phyloP scores from a whole-genome alignment of 495 filamentous ascomycete genomes.

The Penicillium canescens region DNA sequence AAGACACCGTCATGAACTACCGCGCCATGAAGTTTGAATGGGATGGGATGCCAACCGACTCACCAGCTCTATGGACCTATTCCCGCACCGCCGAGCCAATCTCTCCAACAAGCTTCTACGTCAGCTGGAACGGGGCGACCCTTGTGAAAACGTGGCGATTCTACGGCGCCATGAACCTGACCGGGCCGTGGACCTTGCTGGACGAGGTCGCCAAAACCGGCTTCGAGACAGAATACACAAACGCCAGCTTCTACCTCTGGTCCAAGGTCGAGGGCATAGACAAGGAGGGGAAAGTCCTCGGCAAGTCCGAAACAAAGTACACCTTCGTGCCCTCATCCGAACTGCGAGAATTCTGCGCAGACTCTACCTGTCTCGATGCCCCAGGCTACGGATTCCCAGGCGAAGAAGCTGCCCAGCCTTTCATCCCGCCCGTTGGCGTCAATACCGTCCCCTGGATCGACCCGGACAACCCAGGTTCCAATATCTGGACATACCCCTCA shows the following conservation, averaged over 20 bases:
- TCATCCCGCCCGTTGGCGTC: slow-evolving; percentile 36
- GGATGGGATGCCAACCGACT: slow-evolving; percentile 44
- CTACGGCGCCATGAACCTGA: slow-evolving; percentile 36
- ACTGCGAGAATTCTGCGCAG: slow-evolving; percentile 37
- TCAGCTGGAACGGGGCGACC: slow-evolving; percentile 52
- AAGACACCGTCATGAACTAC: slow-evolving; percentile 44
- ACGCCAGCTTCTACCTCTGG: slow-evolving; percentile 34
- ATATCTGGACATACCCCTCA: slow-evolving; percentile 23
- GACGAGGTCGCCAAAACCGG: slow-evolving; percentile 34
- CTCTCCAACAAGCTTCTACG: slow-evolving; percentile 41
- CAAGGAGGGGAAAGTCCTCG: slow-evolving; percentile 32
- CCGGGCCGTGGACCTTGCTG: slow-evolving; percentile 33
- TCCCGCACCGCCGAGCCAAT: slow-evolving; percentile 27
- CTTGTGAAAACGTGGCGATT: slow-evolving; percentile 43
- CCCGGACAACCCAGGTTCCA: slow-evolving; percentile 24
- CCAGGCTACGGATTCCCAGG: slow-evolving; percentile 35
- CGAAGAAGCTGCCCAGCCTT: slow-evolving; percentile 28
- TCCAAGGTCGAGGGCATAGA: slow-evolving; percentile 39
- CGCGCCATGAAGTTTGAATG: slow-evolving; percentile 47
- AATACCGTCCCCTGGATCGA: slow-evolving; percentile 46
- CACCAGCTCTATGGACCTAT: slow-evolving; percentile 46
- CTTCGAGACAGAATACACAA: slow-evolving; percentile 42
- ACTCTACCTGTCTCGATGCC: slow-evolving; percentile 34
- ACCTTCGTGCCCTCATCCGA: slow-evolving; percentile 44
- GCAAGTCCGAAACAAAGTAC: slow-evolving; percentile 34